A percentile compares a stretch with the other conserved stretches of the same genome.
Evolutionary conservation across 208 protist species (phyloP).

Genomic region (Blechomonas ayalai): DNA sequence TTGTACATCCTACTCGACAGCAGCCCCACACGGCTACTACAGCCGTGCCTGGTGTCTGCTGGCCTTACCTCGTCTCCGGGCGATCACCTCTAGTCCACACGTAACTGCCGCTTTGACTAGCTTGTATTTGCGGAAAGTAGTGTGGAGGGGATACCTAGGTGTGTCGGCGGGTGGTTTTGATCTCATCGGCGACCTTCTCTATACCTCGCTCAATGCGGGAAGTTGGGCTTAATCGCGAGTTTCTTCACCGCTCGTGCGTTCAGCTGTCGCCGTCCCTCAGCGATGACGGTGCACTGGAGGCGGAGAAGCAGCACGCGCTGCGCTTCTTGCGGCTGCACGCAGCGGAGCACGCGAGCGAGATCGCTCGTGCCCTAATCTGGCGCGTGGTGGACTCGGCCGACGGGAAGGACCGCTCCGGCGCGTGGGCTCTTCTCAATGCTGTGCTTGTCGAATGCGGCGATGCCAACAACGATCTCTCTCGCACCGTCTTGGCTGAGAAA

Average conservation of each 20-base stretch:
- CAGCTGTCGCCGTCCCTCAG: slow-evolving; percentile 64
- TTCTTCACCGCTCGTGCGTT: slow-evolving; percentile 79
- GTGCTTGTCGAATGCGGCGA: slow-evolving; percentile 61
- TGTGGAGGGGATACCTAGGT: too few relatives aligned
- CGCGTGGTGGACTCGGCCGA: slow-evolving; percentile 75
- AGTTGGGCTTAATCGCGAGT: slow-evolving; percentile 29
- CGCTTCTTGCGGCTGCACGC: slow-evolving; percentile 65
- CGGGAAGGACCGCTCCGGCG: slow-evolving; percentile 52
- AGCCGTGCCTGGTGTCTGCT: too few relatives aligned
- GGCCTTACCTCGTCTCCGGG: too few relatives aligned
- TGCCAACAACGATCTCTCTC: slow-evolving; percentile 28
- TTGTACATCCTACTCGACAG: too few relatives aligned
- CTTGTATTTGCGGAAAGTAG: too few relatives aligned
- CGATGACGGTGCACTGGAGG: slow-evolving; percentile 28
- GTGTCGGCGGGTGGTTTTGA: too few relatives aligned
- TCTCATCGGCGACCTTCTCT: too few relatives aligned
- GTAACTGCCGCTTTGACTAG: too few relatives aligned
- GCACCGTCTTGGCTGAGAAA: slow-evolving; percentile 58
- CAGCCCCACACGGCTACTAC: too few relatives aligned
- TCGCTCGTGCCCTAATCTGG: slow-evolving; percentile 73
- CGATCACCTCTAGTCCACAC: too few relatives aligned
- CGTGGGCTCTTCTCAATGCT: slow-evolving; percentile 61
- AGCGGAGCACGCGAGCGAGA: slow-evolving; percentile 35
- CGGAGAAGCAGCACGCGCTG: slow-evolving; percentile 50
- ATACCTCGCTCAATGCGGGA: slow-evolving; percentile 23